Evolutionary conservation across 2,329 filamentous ascomycete species (phyloP), one percentile per base, ranked within the genome.

Genomic region (Cladosporium sp.): DNA sequence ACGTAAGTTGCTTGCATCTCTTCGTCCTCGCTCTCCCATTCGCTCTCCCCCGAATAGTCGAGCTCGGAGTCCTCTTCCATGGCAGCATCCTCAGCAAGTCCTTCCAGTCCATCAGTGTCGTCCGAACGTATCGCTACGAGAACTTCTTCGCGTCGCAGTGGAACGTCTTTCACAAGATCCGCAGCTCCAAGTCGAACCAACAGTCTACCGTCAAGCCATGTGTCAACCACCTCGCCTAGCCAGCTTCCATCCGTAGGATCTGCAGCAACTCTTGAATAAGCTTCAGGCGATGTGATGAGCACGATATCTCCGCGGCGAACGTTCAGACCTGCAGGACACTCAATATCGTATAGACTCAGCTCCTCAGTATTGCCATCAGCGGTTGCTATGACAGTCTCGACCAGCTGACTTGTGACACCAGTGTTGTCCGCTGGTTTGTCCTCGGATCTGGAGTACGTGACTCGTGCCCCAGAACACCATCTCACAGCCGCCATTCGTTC

Each of bases 301-400:
- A 86, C 85, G 63, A 85, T 82, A 70, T 87, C 85, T 8, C 82
- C 82, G 66, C 82, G 76, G 48, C 80, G 76, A 46, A 82, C 79
- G 46, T 80, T 81, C 58, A 88, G 68, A 6, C 78, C 79, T n/a
- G 79, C 78, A 39, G 82, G 82, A 2, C 80, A 80, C 63, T 79
- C 78, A 39, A 88, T 81, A 67, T 88, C 86, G 71, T 88, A 88
- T 48, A 88, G 71, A 65, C 85, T 87, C 28, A 87, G 80, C 48
- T 86, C 82, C 68, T 85, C 82, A 32, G 77, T 70, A 5, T 70
- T 64, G 3, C 68, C 71, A 3, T 53, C 58, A 11, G 68, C 65
- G 11, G 65, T 32, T 2, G 65, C 66, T 11, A 75, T 69, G 5
- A 62, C 53, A 25, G 64, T 62, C 26, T 65, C 56, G 3, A 58